Evolutionary conservation across 2,329 filamentous ascomycete genomes (phyloP).

Genomic region (Cladosporium sp.): DNA sequence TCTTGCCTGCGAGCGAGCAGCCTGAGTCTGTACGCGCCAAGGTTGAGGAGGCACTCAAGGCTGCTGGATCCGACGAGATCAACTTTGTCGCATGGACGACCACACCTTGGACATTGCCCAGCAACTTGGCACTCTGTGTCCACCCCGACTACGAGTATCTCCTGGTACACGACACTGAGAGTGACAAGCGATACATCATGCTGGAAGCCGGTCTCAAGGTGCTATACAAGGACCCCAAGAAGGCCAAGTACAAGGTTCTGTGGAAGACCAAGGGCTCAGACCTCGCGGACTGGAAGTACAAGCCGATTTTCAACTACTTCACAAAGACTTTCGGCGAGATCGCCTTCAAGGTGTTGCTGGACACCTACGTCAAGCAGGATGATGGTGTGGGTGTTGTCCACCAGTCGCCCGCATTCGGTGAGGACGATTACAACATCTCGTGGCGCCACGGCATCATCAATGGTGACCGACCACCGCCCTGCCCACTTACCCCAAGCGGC

Average conservation of each 20-base stretch:
- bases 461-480: conserved; percentile 76
- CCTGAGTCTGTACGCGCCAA: conserved; percentile 31
- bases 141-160: conserved; percentile 84
- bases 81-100: conserved; percentile 86
- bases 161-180: conserved; percentile 80
- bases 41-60: conserved; percentile 33
- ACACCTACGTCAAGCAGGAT: conserved; percentile 81
- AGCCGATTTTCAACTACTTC: conserved; percentile 87
- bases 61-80: conserved; percentile 58
- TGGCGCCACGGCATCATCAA: conserved; percentile 74
- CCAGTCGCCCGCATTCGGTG: conserved; percentile 88
- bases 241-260: conserved; percentile 85
- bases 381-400: conserved; percentile 94
- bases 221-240: conserved; percentile 92
- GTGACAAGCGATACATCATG: conserved; percentile 80
- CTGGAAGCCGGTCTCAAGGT: conserved; percentile 78
- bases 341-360: conserved; percentile 80
- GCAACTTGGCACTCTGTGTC: conserved; percentile 73
- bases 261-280: conserved; percentile 74
- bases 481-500: conserved; percentile 83
- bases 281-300: conserved; percentile 85
- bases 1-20: conserved; percentile 50
- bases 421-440: conserved; percentile 90
- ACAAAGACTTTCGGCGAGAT: conserved; percentile 83
- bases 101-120: conserved; percentile 83